Percentiles rank a stretch among this genome's conserved stretches.
Evolutionary conservation across 805 yeast genomes (phyloP).

Genomic region (Yarrowia sp.): DNA sequence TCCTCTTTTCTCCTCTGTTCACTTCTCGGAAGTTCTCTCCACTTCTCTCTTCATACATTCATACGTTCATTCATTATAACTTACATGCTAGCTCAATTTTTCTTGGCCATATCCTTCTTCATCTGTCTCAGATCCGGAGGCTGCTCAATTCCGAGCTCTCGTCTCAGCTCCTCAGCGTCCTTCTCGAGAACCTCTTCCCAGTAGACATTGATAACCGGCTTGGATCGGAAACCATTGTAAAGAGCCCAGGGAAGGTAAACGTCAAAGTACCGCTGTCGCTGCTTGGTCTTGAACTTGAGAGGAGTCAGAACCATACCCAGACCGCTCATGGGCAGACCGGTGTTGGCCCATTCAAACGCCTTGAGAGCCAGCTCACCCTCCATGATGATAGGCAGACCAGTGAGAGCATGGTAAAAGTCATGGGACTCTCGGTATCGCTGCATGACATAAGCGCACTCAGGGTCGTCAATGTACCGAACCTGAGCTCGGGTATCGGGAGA

Average conservation of each 20-base stretch:
- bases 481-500: constrained; percentile 93
- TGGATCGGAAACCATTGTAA: constrained; percentile 70
- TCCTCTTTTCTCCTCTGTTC: no score
- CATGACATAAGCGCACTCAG: constrained; percentile 89
- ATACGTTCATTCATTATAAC: background rate
- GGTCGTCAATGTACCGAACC: constrained; percentile 86
- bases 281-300: constrained; percentile 67
- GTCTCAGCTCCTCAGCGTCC: constrained; percentile 75
- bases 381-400: constrained; percentile 86
- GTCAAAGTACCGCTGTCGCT: constrained; percentile 66
- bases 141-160: constrained; percentile 71
- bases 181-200: constrained; percentile 85
- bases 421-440: constrained; percentile 96
- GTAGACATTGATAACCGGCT: constrained; percentile 82
- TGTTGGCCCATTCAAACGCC: constrained; percentile 87
- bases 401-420: constrained; percentile 92
- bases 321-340: constrained; percentile 95
- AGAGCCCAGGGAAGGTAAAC: constrained; percentile 90
- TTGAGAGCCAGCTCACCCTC: constrained; percentile 98
- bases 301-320: constrained; percentile 92
- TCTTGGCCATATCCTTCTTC: constrained; percentile 36
- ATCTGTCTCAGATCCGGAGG: constrained; percentile 82
- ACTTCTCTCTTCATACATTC: background rate
- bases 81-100: background rate
- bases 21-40: no score